phyloP scores from a whole-genome alignment of 768 basidiomycete species.

The Tricholoma terreum region DNA sequence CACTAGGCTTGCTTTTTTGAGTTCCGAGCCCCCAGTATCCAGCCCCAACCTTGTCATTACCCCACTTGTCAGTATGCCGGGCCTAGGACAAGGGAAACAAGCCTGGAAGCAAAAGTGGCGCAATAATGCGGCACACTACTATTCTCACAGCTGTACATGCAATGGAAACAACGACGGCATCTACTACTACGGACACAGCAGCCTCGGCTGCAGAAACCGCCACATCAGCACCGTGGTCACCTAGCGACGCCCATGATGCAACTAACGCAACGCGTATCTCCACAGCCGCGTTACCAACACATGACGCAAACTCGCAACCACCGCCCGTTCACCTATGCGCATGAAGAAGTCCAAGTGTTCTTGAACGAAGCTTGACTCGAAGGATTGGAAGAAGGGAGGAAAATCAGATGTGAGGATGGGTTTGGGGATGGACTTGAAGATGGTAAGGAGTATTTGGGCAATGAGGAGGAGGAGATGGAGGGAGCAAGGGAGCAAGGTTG shows the following conservation, averaged over 20 bases:
- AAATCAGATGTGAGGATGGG: neutral
- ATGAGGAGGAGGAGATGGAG: neutral
- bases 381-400: neutral
- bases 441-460: neutral
- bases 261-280: neutral
- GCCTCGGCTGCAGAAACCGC: neutral
- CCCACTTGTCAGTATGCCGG: constrained; percentile 38
- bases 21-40: too few species aligned
- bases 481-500: neutral
- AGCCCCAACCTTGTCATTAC: too few species aligned
- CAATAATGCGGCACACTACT: neutral
- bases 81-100: too few species aligned
- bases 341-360: neutral
- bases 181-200: neutral
- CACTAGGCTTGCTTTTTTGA: too few species aligned
- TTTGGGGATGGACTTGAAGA: too few species aligned
- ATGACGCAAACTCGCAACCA: neutral
- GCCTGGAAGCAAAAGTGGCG: neutral
- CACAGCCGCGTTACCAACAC: neutral
- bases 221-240: neutral
- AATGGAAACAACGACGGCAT: neutral
- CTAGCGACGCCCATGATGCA: neutral
- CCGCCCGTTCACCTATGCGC: neutral
- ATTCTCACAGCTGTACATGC: neutral
- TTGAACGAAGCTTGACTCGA: neutral